Evolutionary conservation across 2,329 filamentous ascomycete genomes (phyloP), one percentile per base, ranked within the genome.

Genomic region (Fusarium papillatum): DNA sequence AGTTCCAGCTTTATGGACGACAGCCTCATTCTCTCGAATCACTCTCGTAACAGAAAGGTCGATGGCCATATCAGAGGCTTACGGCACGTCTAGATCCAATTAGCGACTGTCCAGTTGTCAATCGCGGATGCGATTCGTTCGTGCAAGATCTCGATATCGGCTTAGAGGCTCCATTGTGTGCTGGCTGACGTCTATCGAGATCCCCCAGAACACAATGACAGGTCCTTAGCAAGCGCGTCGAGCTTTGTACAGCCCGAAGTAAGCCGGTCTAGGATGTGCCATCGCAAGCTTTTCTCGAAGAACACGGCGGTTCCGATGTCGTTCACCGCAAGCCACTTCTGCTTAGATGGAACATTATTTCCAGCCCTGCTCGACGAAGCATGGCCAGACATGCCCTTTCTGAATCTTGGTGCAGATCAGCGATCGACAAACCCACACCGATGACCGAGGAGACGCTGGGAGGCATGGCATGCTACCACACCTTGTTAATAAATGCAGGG

Each of bases 361-460:
- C 57, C 31, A 65, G 29, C 66, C 53, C 19, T 65, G 50, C 19
- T 22, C 4, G 22, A 14, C 22, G 38, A 46, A 60, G 50, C 53
- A 29, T 57, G 36, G 57, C 14, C 24, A 46, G 26, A 53, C 43
- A 48, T 60, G 46, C 36, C 69, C 39, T 62, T 62, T 60, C 50
- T 38, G 39, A 76, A 59, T 74, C 64, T 63, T 74, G 67, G 24
- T 64, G 71, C 55, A 71, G 74, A 69, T 66, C 74, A 59, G 16
- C 66, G 71, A 76, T 76, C 62, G 64, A 24, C 74, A 62, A 69
- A 26, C 61, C 31, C 62, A 66, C 50, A 60, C 64, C 36, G 26
- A 60, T 26, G 64, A 60, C 53, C 64, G 38, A 66, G 14, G 36
- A 19, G 38, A 57, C 34, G 24, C 29, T 36, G 64, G 24, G 50